phyloP scores from a whole-genome alignment of 441 rosid species.

The Syzygium malaccense region DNA sequence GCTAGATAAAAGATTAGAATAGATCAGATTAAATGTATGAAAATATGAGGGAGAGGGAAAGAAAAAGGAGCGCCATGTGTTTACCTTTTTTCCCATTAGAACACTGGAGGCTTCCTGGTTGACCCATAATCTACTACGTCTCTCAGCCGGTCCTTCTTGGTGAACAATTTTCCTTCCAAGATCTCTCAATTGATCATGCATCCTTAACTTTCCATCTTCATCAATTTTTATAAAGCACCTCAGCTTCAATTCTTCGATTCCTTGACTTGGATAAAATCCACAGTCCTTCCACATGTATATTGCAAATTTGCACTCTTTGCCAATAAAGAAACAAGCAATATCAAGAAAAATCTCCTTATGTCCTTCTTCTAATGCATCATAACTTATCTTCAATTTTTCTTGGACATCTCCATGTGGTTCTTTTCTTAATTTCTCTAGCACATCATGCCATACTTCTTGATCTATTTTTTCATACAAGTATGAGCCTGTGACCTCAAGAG shows the following conservation, averaged over 20 bases:
- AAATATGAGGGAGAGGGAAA: neutral
- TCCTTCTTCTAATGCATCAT: neutral
- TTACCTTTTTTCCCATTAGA: neutral
- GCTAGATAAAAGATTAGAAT: neutral
- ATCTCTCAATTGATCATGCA: neutral
- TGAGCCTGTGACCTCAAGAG: neutral
- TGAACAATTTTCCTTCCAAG: neutral
- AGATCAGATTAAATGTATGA: neutral
- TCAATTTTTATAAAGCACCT: neutral
- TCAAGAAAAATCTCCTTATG: neutral
- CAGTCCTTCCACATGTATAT: neutral
- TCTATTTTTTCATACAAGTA: neutral
- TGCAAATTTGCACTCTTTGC: neutral
- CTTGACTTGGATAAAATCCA: neutral
- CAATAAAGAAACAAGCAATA: neutral
- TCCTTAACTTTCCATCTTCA: accelerated
- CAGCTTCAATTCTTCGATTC: neutral
- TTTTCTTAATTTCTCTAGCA: neutral
- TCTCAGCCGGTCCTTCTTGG: neutral
- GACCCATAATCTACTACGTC: neutral
- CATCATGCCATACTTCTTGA: neutral
- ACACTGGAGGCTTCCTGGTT: accelerated
- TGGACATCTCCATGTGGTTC: neutral
- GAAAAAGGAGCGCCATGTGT: neutral
- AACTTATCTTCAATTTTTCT: neutral